Evolutionary conservation across 2,329 filamentous ascomycete species (phyloP).

Genomic region (Trichoderma simmonsii): DNA sequence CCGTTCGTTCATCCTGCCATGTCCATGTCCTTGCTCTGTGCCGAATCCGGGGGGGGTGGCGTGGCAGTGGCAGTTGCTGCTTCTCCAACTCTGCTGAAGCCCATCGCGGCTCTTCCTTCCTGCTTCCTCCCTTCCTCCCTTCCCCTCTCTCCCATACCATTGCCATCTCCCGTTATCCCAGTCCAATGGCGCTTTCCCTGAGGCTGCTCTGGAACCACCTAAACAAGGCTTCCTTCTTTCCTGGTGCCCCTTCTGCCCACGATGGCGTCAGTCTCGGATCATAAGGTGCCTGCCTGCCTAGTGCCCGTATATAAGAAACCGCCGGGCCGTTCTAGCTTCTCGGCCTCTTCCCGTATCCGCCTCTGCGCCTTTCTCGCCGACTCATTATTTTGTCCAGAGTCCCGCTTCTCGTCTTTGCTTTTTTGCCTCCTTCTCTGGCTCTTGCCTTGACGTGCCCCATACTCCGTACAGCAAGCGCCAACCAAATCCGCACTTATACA

Average conservation of each 20-base stretch:
- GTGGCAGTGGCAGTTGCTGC: not conserved
- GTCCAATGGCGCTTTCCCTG: not conserved
- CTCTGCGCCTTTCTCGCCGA: not conserved
- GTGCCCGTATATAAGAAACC: conserved; percentile 11
- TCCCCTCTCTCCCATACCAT: not conserved
- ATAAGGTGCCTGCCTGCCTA: not conserved
- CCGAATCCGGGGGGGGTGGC: not conserved
- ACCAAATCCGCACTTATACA: conserved; percentile 11
- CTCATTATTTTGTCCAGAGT: not conserved
- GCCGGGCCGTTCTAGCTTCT: not conserved
- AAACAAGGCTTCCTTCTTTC: not conserved
- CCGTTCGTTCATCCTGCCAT: not conserved
- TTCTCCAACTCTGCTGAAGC: not conserved
- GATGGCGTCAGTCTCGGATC: conserved; percentile 18
- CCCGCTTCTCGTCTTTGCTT: not conserved
- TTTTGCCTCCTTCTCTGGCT: not conserved
- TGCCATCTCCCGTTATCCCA: not conserved
- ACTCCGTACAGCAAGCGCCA: conserved; percentile 4
- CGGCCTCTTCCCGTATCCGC: conserved; percentile 1
- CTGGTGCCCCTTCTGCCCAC: not conserved
- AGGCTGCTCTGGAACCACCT: not conserved
- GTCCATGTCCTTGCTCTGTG: not conserved
- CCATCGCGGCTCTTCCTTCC: not conserved
- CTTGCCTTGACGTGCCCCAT: conserved; percentile 10
- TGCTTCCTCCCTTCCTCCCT: not conserved